Conservation (phyloP, 441 rosid species). For the Pelargonium citronellum region DNA sequence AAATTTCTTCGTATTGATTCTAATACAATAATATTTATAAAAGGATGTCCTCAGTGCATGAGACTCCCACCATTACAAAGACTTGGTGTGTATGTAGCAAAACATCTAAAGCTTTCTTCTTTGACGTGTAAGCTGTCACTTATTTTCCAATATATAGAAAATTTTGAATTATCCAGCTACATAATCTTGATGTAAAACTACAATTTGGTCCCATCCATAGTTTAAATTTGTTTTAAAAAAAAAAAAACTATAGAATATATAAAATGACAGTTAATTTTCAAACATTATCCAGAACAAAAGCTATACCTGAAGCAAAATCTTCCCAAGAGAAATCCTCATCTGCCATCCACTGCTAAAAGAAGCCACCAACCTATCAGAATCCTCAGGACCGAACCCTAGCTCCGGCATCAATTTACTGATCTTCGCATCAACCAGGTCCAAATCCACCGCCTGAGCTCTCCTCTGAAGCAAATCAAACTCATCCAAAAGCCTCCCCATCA, state of each 20-base stretch:
- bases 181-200: too few relatives aligned
- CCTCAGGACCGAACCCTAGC: conserved; percentile 68
- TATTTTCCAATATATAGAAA: too few relatives aligned
- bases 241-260: too few relatives aligned
- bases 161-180: too few relatives aligned
- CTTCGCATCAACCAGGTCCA: conserved; percentile 69
- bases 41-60: too few relatives aligned
- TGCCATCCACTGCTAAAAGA: conserved; percentile 96
- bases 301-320: conserved; percentile 83
- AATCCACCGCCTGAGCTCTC: conserved; percentile 67
- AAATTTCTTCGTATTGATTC: neutral
- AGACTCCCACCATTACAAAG: too few relatives aligned
- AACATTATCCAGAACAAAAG: neutral
- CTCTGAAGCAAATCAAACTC: conserved; percentile 87
- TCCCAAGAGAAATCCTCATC: conserved; percentile 97
- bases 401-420: conserved; percentile 88
- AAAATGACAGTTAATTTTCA: too few relatives aligned
- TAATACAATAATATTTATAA: neutral
- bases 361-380: conserved; percentile 85
- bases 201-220: too few relatives aligned
- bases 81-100: too few relatives aligned
- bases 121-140: too few relatives aligned
- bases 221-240: too few relatives aligned
- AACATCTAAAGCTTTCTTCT: too few relatives aligned
- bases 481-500: conserved; percentile 90